These are phyloP conservation scores for Cyclocybe cylindracea DNA, from an alignment of 768 basidiomycete genomes.

Conservation along the genomic window DNA sequence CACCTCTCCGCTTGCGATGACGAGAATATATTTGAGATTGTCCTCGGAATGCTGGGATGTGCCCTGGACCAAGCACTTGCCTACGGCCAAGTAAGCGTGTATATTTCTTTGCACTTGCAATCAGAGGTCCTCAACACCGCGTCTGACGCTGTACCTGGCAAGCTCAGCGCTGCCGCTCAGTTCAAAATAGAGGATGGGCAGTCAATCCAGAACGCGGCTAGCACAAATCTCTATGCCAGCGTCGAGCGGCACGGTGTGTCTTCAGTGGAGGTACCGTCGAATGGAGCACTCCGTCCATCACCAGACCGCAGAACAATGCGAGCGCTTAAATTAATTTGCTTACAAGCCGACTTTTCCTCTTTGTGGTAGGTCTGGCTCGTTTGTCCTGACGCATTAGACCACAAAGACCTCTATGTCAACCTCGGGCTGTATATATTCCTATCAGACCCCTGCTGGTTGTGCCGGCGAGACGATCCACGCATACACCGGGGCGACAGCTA, in stretches of 20 bases:
- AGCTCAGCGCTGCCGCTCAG: slow-evolving; percentile 52
- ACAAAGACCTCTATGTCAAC: slow-evolving; percentile 30
- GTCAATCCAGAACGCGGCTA: slow-evolving; percentile 49
- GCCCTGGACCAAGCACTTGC: slow-evolving; percentile 36
- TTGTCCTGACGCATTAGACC: slow-evolving; percentile 45
- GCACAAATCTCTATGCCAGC: slow-evolving; percentile 47
- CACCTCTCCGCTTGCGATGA: no score
- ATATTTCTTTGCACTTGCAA: slow-evolving; percentile 40
- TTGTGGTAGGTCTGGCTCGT: slow-evolving; percentile 46
- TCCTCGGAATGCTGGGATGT: no score
- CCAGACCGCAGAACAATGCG: slow-evolving; percentile 53
- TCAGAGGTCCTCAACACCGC: slow-evolving; percentile 46
- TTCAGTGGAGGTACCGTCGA: slow-evolving; percentile 62
- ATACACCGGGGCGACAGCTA: slow-evolving; percentile 47
- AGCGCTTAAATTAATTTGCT: slow-evolving; percentile 13
- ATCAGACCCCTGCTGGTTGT: slow-evolving; percentile 56
- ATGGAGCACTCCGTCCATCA: slow-evolving; percentile 53
- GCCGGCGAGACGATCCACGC: slow-evolving; percentile 59
- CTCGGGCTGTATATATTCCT: slow-evolving; percentile 46
- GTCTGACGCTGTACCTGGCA: slow-evolving; percentile 51
- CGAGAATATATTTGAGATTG: no score
- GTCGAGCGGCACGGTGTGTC: slow-evolving; percentile 47
- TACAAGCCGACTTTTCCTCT: background rate
- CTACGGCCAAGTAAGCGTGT: slow-evolving; percentile 43
- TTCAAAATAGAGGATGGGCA: slow-evolving; percentile 59